A percentile compares a stretch with the other conserved stretches of the same genome.
phyloP scores from a whole-genome alignment of 345 rosid genomes.

The Aegle marmelos region DNA sequence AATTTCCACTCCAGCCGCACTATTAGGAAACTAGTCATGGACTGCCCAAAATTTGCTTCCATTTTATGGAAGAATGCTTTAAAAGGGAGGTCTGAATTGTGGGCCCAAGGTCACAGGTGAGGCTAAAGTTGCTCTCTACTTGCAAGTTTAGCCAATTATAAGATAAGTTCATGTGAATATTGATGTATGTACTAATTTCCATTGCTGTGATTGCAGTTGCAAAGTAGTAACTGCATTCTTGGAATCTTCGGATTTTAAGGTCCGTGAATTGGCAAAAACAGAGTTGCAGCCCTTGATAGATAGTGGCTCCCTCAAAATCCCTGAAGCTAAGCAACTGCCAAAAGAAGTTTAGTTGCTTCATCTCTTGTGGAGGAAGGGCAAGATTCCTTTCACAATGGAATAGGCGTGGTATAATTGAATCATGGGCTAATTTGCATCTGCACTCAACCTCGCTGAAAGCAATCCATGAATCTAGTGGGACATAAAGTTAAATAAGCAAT shows the following conservation, averaged over 20 bases:
- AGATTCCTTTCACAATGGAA: not conserved
- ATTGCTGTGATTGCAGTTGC: constrained; percentile 49
- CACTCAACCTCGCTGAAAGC: not conserved
- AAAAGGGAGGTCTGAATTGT: constrained; percentile 53
- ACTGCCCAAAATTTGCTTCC: constrained; percentile 61
- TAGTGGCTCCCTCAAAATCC: constrained; percentile 51
- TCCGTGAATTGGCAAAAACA: constrained; percentile 42
- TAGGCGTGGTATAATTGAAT: not conserved
- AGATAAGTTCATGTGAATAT: not conserved
- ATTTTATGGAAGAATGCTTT: constrained; percentile 71
- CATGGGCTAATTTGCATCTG: not conserved
- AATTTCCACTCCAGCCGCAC: constrained; percentile 82
- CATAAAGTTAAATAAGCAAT: not conserved
- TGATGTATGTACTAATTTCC: not conserved
- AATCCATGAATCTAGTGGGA: not conserved
- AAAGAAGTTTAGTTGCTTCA: constrained; percentile 26
- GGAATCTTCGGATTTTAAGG: constrained; percentile 54
- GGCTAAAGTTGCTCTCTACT: constrained; percentile 5
- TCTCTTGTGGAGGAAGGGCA: not conserved
- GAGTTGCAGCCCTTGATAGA: constrained; percentile 75
- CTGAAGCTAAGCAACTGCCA: constrained; percentile 31
- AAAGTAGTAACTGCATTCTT: constrained; percentile 70
- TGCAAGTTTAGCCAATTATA: not conserved
- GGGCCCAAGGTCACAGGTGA: constrained; percentile 94
- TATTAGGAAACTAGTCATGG: constrained; percentile 70